These are phyloP conservation scores for Malassezia dermatis DNA, from an alignment of 1,284 basidiomycete species.

Conservation along the genomic window DNA sequence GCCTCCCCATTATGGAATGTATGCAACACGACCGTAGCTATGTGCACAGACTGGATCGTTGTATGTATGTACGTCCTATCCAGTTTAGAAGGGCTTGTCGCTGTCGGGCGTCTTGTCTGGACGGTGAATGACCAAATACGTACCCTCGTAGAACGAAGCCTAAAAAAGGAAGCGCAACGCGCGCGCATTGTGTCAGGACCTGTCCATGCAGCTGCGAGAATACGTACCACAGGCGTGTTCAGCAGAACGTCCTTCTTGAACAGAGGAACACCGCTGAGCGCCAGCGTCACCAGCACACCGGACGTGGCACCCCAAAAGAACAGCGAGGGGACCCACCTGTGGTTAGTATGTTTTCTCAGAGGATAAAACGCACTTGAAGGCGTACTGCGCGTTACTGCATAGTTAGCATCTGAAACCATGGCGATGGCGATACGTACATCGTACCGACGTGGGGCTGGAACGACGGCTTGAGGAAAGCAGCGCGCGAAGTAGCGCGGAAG, in stretches of 20 bases:
- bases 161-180: background rate
- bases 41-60: background rate
- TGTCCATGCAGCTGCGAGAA: background rate
- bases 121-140: background rate
- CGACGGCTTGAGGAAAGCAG: background rate
- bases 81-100: constrained; percentile 18
- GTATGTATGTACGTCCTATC: background rate
- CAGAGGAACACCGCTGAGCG: constrained; percentile 15
- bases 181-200: background rate
- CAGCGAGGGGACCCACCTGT: constrained; percentile 17
- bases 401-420: background rate
- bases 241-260: constrained; percentile 16
- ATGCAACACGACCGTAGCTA: background rate
- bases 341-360: constrained; percentile 1
- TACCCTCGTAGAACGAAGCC: constrained; percentile 18
- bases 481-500: constrained; percentile 12
- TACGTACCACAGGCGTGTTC: constrained; percentile 16
- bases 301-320: constrained; percentile 11
- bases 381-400: constrained; percentile 8
- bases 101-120: constrained; percentile 15
- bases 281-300: constrained; percentile 10
- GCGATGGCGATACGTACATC: constrained; percentile 3
- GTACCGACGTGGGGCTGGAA: constrained; percentile 15
- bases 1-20: background rate
- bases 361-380: constrained; percentile 7